phyloP scores from a whole-genome alignment of 495 filamentous ascomycete species.

The Neurospora sp. region DNA sequence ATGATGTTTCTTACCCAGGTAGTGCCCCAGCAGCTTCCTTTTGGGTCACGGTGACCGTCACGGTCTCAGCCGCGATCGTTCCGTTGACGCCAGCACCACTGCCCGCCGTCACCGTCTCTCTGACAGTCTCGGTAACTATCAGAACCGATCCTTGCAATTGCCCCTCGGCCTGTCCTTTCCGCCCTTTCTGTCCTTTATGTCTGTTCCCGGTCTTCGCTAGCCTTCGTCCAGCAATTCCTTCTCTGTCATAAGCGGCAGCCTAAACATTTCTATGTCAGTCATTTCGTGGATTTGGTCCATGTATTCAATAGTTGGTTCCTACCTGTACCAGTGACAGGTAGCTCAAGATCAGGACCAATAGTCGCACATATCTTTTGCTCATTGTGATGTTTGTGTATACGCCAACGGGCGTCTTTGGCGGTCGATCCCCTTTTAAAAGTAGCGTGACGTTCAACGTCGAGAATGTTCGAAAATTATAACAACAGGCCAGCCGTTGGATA shows the following conservation, averaged over 20 bases:
- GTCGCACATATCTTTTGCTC: constrained; percentile 21
- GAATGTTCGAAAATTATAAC: constrained; percentile 3
- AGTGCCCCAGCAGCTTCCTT: constrained; percentile 2
- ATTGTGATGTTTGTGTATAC: constrained; percentile 22
- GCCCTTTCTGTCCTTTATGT: constrained; percentile 2
- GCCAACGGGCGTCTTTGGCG: constrained; percentile 3
- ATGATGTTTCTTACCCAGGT: neutral
- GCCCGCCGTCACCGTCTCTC: constrained; percentile 23
- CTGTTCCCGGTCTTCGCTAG: constrained; percentile 2
- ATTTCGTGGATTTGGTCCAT: neutral
- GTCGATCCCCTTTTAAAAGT: neutral
- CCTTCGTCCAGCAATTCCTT: constrained; percentile 18
- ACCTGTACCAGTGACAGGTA: constrained; percentile 32
- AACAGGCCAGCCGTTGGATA: constrained; percentile 29
- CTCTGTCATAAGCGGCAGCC: constrained; percentile 24
- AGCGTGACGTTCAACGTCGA: constrained; percentile 1
- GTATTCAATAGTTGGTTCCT: constrained; percentile 3
- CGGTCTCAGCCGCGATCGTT: constrained; percentile 19
- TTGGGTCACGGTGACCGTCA: constrained; percentile 22
- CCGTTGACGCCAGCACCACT: constrained; percentile 9
- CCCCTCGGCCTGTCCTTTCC: constrained; percentile 1
- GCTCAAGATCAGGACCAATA: constrained; percentile 24
- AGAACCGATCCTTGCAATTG: constrained; percentile 8
- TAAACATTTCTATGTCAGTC: constrained; percentile 7
- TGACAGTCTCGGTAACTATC: constrained; percentile 31